phyloP scores from a whole-genome alignment of 208 protist species.

The Leishmania gerbilli region DNA sequence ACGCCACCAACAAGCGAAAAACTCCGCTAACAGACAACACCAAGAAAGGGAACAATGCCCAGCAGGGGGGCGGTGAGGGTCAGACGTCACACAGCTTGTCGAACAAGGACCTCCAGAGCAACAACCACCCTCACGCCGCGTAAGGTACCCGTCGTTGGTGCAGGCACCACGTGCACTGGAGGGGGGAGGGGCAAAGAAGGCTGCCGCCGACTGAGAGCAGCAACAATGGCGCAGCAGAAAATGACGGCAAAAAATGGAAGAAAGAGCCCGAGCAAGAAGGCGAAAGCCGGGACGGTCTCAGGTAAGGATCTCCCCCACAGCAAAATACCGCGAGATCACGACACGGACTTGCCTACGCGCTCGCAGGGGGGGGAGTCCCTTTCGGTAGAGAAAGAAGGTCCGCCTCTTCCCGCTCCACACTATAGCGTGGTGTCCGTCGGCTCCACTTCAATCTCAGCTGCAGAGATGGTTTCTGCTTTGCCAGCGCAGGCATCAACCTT shows the following conservation, averaged over 20 bases:
- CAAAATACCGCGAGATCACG: background rate
- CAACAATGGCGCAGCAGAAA: background rate
- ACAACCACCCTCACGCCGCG: background rate
- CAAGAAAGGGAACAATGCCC: background rate
- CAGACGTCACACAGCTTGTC: background rate
- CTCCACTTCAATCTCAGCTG: constrained; percentile 56
- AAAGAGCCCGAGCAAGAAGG: background rate
- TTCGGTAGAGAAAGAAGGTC: background rate
- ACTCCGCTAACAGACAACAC: background rate
- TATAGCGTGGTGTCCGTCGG: constrained; percentile 3
- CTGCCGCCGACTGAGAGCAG: background rate
- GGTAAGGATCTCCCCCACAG: background rate
- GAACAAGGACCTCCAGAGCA: background rate
- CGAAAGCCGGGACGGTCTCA: background rate
- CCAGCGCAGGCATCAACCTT: constrained; percentile 5
- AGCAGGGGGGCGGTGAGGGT: background rate
- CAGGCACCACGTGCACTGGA: background rate
- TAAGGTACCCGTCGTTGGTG: background rate
- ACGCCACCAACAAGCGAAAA: background rate
- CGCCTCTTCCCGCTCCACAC: background rate
- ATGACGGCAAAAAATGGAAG: background rate
- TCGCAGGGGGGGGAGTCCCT: background rate
- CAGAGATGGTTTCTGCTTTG: constrained; percentile 33
- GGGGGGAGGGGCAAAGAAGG: background rate
- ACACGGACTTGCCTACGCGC: background rate